phyloP scores from a whole-genome alignment of 2,329 filamentous ascomycete species.

The Cercospora janseana region DNA sequence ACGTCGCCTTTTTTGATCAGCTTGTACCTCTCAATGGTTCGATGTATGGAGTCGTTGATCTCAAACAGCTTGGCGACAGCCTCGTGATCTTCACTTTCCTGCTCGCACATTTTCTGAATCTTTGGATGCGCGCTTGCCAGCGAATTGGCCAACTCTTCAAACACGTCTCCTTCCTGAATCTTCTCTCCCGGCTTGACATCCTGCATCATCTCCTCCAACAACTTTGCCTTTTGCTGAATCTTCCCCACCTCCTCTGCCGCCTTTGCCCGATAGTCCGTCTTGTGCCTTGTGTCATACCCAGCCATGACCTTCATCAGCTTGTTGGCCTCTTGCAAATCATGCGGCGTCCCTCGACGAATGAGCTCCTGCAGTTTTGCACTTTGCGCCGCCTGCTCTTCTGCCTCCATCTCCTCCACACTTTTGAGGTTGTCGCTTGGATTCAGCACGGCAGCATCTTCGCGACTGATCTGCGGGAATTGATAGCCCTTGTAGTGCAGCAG shows the following conservation, averaged over 20 bases:
- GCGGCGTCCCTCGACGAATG: constrained; percentile 84
- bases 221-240: constrained; percentile 90
- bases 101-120: constrained; percentile 99
- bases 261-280: constrained; percentile 97
- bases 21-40: constrained; percentile 93
- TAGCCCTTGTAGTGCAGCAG: constrained; percentile 96
- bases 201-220: constrained; percentile 90
- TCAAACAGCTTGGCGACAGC: constrained; percentile 92
- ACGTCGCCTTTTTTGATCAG: constrained; percentile 93
- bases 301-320: constrained; percentile 99
- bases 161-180: constrained; percentile 68
- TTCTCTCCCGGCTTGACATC: constrained; percentile 77
- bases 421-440: constrained; percentile 96
- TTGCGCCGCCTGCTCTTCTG: constrained; percentile 90
- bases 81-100: constrained; percentile 95
- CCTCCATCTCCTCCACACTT: constrained; percentile 97
- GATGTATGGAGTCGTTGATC: constrained; percentile 98
- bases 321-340: constrained; percentile 95
- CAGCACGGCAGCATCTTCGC: constrained; percentile 91
- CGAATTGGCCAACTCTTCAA: constrained; percentile 80
- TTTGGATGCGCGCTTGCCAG: constrained; percentile 94
- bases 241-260: constrained; percentile 91
- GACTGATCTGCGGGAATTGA: constrained; percentile 84
- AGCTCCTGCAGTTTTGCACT: constrained; percentile 98
- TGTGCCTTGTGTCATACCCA: constrained; percentile 89